Evolutionary conservation across 164 flowering plant species (phyloP).

Genomic region (Platanus orientalis): DNA sequence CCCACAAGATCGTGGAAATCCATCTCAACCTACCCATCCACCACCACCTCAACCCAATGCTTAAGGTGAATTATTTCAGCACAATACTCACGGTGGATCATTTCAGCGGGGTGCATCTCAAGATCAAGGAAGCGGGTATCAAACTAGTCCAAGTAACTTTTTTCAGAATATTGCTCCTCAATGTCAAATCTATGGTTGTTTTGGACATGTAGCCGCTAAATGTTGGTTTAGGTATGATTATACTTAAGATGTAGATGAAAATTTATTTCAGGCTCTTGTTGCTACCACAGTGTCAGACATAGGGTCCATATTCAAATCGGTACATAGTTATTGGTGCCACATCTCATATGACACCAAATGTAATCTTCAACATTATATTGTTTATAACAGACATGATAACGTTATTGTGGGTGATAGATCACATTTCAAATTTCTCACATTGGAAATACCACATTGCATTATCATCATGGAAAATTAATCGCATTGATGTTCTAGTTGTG

Average conservation of each 20-base stretch:
- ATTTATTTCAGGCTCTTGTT: not conserved
- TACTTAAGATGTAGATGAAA: too few species aligned
- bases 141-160: too few species aligned
- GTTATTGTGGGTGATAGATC: not conserved
- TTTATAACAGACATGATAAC: not conserved
- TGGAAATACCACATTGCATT: not conserved
- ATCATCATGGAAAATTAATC: not conserved
- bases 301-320: not conserved
- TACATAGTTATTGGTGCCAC: not conserved
- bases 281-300: not conserved
- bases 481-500: not conserved
- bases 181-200: not conserved
- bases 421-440: too few species aligned
- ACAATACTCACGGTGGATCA: too few species aligned
- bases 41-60: too few species aligned
- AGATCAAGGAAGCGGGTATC: too few species aligned
- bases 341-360: not conserved
- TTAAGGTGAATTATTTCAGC: too few species aligned
- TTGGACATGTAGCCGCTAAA: not conserved
- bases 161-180: too few species aligned
- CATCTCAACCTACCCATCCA: not conserved
- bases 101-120: not conserved
- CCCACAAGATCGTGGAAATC: not conserved
- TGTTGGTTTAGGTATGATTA: too few species aligned
- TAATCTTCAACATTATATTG: not conserved